These are phyloP conservation scores for Fusarium pseudoanthophilum DNA, from an alignment of 2,329 filamentous ascomycete genomes.

Conservation along the genomic window DNA sequence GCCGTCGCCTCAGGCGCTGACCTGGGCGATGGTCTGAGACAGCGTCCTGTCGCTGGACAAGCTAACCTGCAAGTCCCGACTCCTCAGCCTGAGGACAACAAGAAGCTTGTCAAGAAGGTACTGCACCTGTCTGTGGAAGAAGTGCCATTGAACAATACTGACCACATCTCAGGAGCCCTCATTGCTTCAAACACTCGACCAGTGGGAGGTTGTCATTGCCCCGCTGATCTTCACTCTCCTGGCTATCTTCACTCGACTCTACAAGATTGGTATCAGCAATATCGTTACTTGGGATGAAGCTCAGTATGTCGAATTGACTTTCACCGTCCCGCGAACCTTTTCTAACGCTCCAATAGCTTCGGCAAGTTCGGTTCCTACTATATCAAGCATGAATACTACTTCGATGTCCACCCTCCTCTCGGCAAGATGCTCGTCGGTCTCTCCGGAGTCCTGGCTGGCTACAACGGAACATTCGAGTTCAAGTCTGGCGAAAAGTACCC, in stretches of 20 bases:
- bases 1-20: constrained; percentile 70
- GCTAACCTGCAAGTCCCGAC: constrained; percentile 50
- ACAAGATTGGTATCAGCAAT: constrained; percentile 74
- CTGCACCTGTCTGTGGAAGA: background rate
- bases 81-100: constrained; percentile 67
- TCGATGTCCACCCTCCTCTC: constrained; percentile 88
- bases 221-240: constrained; percentile 70
- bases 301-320: constrained; percentile 59
- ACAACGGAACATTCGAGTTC: constrained; percentile 99
- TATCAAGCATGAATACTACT: constrained; percentile 99
- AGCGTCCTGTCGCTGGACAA: constrained; percentile 60
- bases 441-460: constrained; percentile 94
- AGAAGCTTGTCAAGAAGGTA: constrained; percentile 69
- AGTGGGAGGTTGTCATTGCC: constrained; percentile 72
- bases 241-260: constrained; percentile 74
- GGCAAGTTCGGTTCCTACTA: constrained; percentile 99
- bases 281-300: constrained; percentile 76
- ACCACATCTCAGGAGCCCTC: constrained; percentile 60
- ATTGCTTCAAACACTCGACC: constrained; percentile 69
- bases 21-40: constrained; percentile 64
- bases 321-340: background rate
- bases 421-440: constrained; percentile 99
- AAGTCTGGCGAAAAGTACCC: constrained; percentile 98
- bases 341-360: constrained; percentile 66
- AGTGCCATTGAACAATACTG: constrained; percentile 23